Conservation (phyloP, 345 rosid species). For the Abelmoschus esculentus region DNA sequence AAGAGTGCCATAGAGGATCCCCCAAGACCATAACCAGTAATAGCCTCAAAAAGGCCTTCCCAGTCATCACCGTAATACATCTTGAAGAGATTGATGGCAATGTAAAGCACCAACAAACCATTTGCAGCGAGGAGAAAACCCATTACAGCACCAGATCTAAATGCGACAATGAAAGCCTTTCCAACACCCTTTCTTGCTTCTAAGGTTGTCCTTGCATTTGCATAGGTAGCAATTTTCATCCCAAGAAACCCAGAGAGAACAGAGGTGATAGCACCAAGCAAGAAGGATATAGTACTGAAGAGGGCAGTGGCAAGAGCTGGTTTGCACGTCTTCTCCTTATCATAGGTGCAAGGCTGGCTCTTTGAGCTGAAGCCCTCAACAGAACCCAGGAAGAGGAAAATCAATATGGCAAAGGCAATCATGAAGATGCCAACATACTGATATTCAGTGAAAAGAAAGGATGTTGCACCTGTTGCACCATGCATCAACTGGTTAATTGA, state of each 20-base stretch:
- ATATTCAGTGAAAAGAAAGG: slow-evolving; percentile 53
- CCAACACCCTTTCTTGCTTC: slow-evolving; percentile 84
- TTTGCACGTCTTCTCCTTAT: slow-evolving; percentile 46
- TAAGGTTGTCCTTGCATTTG: slow-evolving; percentile 76
- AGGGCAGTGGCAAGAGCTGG: slow-evolving; percentile 72
- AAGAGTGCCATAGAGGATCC: slow-evolving; percentile 88
- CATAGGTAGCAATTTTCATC: slow-evolving; percentile 80
- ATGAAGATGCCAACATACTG: slow-evolving; percentile 53
- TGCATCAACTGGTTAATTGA: not conserved
- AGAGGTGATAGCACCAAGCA: slow-evolving; percentile 66
- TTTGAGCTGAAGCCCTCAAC: slow-evolving; percentile 61
- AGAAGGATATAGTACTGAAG: slow-evolving; percentile 62
- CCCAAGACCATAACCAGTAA: slow-evolving; percentile 82
- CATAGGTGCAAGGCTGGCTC: slow-evolving; percentile 57
- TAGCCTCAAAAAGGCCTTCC: slow-evolving; percentile 76
- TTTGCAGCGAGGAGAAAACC: slow-evolving; percentile 82
- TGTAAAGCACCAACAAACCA: slow-evolving; percentile 66
- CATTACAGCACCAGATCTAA: slow-evolving; percentile 79
- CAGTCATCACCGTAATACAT: slow-evolving; percentile 74
- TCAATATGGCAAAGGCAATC: slow-evolving; percentile 44
- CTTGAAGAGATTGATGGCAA: slow-evolving; percentile 63
- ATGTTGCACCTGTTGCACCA: slow-evolving; percentile 41
- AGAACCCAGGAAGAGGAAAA: slow-evolving; percentile 51
- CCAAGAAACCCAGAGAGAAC: slow-evolving; percentile 77
- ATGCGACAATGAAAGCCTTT: slow-evolving; percentile 66